phyloP scores from a whole-genome alignment of 345 rosid genomes.

The Populus euphratica region DNA sequence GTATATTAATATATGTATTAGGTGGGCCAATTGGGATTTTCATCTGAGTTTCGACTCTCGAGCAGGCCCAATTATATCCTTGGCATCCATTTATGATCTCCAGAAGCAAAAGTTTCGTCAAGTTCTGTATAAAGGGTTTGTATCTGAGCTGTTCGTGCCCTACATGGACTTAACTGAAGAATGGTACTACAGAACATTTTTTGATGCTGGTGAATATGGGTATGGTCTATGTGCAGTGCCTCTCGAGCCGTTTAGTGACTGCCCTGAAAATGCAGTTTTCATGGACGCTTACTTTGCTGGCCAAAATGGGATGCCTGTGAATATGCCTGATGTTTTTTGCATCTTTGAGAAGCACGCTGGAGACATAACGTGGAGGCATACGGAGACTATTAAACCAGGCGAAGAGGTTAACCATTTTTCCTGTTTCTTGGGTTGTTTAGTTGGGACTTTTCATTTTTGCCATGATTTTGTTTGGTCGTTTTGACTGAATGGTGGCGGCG shows the following conservation, averaged over 20 bases:
- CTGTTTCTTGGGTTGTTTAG: neutral
- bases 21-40: constrained; percentile 28
- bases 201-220: constrained; percentile 23
- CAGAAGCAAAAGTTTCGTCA: constrained; percentile 8
- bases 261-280: constrained; percentile 22
- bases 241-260: constrained; percentile 10
- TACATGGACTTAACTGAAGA: constrained; percentile 23
- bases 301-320: constrained; percentile 9
- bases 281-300: constrained; percentile 15
- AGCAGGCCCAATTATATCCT: constrained; percentile 18
- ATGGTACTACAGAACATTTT: constrained; percentile 17
- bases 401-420: constrained; percentile 1
- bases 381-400: constrained; percentile 12
- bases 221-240: constrained; percentile 10
- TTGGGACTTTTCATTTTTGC: too few relatives aligned
- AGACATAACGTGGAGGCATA: constrained; percentile 23
- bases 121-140: constrained; percentile 16
- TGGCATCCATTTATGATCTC: constrained; percentile 22
- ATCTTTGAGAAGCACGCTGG: constrained; percentile 19
- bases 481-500: neutral
- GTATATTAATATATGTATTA: neutral
- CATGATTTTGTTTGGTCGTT: neutral
- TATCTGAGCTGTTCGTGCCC: constrained; percentile 21
- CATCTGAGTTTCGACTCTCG: constrained; percentile 16
- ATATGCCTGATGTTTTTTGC: constrained; percentile 7